Conservation (phyloP, 805 yeast species). For the Wickerhamiella shivajii region DNA sequence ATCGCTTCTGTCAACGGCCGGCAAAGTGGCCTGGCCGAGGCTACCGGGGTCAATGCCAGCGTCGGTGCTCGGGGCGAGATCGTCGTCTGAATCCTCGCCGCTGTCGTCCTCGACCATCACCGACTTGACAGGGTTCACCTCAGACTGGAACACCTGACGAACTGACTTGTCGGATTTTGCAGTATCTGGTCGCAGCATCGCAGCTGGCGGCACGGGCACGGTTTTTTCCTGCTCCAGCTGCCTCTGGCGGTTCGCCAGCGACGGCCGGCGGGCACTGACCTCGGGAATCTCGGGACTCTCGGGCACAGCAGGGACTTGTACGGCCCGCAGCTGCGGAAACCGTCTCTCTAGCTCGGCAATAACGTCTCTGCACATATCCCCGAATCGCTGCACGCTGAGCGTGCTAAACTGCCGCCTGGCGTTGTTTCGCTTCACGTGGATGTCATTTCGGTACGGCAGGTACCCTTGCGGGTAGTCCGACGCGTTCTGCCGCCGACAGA, state of each 20-base stretch:
- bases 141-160: no score
- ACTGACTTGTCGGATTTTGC: no score
- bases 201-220: no score
- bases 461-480: conserved; percentile 32
- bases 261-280: no score
- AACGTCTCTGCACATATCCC: conserved; percentile 82
- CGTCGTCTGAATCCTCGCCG: conserved; percentile 50
- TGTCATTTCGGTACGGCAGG: conserved; percentile 52
- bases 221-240: no score
- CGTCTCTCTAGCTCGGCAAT: conserved; percentile 75
- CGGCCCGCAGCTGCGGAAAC: conserved; percentile 31
- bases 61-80: conserved; percentile 1
- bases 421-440: conserved; percentile 89
- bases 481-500: conserved; percentile 53
- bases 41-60: no score
- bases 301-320: conserved; percentile 1
- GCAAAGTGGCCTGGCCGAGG: no score
- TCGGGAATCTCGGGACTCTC: no score
- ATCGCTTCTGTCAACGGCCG: no score
- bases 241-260: no score
- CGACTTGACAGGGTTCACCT: conserved; percentile 70
- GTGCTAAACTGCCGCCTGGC: conserved; percentile 85
- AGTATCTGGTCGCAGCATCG: no score
- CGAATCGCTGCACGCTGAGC: conserved; percentile 67
- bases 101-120: conserved; percentile 80